Evolutionary conservation across 2,329 filamentous ascomycete genomes (phyloP), one percentile per base, ranked within the genome.

Genomic region (Calonectria naviculata): DNA sequence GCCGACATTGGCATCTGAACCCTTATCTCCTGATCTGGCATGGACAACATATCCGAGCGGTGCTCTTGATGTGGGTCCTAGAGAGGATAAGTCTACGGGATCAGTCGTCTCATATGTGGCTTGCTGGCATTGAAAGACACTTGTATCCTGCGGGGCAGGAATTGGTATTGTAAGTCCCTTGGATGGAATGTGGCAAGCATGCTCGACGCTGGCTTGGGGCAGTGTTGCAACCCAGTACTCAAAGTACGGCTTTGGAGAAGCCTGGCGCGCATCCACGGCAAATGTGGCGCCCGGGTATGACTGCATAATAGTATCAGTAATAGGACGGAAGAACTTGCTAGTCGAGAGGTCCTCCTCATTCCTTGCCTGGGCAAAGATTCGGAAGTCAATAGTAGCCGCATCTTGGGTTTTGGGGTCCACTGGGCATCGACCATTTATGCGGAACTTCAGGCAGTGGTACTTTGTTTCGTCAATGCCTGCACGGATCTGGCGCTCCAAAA

Each of bases 361-460:
- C 13, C 71, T 77, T 17, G 87, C 85, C 74, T 90, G 84, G 0
- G 81, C 81, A 73, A 87, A 81, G 73, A 85, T 78, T 58, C 84
- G 74, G 73, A 87, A 82, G 68, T 86, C 84, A 2, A 87, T 85
- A 0, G 86, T 88, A 1, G 86, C 85, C 0, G 81, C 80, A 21
- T 83, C 83, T 47, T 87, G 85, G 49, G 80, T 83, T 5, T 71
- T 75, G 0, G 84, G 82, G 58, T 86, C 76, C 1, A 79, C 78
- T 2, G 81, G 78, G 5, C 77, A 80, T 6, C 79, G 81, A 12
- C 86, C 86, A 56, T 85, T 84, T 46, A 71, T 63, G 29, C 70
- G 72, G 54, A 81, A 81, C 46, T 75, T 75, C 24, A 79, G 66
- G 28, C 85, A 82, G 28, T 81, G 80, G 52, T 80, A 71, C 28